phyloP scores from a whole-genome alignment of 306 rosid species.

The Cajanus cajan region DNA sequence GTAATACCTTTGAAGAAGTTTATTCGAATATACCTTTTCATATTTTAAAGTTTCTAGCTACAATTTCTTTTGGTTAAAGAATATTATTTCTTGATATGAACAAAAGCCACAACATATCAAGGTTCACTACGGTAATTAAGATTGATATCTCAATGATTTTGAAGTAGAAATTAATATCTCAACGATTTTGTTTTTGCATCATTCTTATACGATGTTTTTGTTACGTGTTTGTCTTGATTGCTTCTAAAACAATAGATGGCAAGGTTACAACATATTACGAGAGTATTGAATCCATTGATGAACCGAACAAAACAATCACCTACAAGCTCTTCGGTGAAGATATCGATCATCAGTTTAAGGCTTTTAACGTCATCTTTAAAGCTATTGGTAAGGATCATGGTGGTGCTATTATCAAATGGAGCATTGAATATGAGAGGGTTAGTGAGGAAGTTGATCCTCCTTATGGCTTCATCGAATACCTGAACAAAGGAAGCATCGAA shows the following conservation, averaged over 20 bases:
- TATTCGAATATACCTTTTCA: too few relatives aligned
- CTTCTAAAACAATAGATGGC: background rate
- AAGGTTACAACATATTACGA: slow-evolving; percentile 9
- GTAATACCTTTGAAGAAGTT: too few relatives aligned
- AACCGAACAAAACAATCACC: background rate
- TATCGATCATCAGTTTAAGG: background rate
- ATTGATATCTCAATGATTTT: too few relatives aligned
- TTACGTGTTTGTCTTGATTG: background rate
- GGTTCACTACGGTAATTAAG: too few relatives aligned
- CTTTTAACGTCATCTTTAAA: background rate
- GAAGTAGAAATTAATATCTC: too few relatives aligned
- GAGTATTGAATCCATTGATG: background rate
- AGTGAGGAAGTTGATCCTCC: slow-evolving; percentile 31
- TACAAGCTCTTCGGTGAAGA: background rate
- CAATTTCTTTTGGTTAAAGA: too few relatives aligned
- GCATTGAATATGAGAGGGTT: slow-evolving; percentile 24
- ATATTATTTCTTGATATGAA: too few relatives aligned
- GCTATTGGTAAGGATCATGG: background rate
- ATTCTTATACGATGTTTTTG: background rate
- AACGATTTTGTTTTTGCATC: background rate
- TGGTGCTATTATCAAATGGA: background rate
- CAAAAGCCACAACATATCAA: too few relatives aligned
- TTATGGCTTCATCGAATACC: background rate
- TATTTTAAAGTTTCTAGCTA: too few relatives aligned
- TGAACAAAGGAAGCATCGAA: slow-evolving; percentile 6